These are phyloP conservation scores for Paramarasmius palmivorus DNA, from an alignment of 1,284 basidiomycete genomes.

Conservation along the genomic window DNA sequence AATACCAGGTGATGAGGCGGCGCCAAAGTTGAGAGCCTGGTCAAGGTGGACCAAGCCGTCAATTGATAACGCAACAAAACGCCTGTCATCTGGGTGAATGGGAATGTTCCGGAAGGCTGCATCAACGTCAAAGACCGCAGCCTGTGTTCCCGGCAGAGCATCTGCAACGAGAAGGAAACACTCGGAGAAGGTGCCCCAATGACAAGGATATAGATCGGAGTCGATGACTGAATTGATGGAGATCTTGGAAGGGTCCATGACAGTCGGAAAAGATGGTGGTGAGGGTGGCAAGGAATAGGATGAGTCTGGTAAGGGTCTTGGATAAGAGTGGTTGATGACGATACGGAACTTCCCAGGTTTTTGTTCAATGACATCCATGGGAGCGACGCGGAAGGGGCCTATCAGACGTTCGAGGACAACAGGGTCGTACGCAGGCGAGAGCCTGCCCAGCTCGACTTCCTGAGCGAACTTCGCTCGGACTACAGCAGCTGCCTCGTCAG, in stretches of 20 bases:
- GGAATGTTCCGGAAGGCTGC: constrained; percentile 29
- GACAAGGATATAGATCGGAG: neutral
- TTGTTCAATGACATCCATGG: constrained; percentile 11
- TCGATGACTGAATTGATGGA: constrained; percentile 11
- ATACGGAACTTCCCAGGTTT: constrained; percentile 14
- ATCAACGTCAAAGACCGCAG: constrained; percentile 29
- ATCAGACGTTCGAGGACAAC: constrained; percentile 1
- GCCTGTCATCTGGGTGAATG: constrained; percentile 20
- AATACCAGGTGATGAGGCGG: constrained; percentile 25
- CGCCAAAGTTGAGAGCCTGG: constrained; percentile 30
- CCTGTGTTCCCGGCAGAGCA: constrained; percentile 21
- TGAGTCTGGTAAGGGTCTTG: neutral
- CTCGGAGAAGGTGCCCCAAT: neutral
- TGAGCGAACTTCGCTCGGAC: constrained; percentile 10
- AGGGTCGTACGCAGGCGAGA: constrained; percentile 7
- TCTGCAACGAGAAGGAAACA: neutral
- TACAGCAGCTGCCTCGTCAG: neutral
- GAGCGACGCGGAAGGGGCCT: constrained; percentile 13
- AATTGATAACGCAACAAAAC: constrained; percentile 23
- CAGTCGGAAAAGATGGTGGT: no score
- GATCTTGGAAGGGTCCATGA: neutral
- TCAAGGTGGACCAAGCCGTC: constrained; percentile 23
- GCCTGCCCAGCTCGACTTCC: constrained; percentile 11
- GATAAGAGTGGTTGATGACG: constrained; percentile 15
- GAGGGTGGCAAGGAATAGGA: no score